Evolutionary conservation across 2,329 filamentous ascomycete genomes (phyloP).

Genomic region (Epichloe brachyelytri): DNA sequence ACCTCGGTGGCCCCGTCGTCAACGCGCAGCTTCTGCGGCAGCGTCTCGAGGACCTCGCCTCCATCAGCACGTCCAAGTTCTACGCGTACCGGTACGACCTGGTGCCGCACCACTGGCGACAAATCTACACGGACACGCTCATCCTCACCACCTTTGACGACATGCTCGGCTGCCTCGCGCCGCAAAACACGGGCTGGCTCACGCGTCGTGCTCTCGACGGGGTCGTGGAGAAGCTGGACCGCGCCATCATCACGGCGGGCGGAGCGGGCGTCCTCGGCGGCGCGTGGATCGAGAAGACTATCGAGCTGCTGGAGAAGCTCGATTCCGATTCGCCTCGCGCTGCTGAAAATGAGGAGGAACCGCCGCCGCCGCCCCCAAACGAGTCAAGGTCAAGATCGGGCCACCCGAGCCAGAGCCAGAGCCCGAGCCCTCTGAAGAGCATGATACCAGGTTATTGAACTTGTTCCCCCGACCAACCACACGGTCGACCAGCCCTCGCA

Average conservation of each 20-base stretch:
- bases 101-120: conserved; percentile 55
- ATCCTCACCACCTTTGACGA: conserved; percentile 45
- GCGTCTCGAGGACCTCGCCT: conserved; percentile 42
- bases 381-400: conserved; percentile 4
- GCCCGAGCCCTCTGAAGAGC: no score
- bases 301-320: conserved; percentile 28
- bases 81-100: conserved; percentile 57
- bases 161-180: conserved; percentile 10
- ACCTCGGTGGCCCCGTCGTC: not conserved
- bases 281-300: conserved; percentile 36
- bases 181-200: not conserved
- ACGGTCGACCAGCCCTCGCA: conserved; percentile 15
- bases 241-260: conserved; percentile 63
- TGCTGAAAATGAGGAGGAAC: not conserved
- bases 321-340: conserved; percentile 8
- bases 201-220: conserved; percentile 29
- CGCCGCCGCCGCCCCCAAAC: conserved; percentile 11
- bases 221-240: conserved; percentile 57
- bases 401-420: not conserved
- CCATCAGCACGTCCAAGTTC: conserved; percentile 50
- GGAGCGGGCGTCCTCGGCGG: conserved; percentile 41
- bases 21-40: conserved; percentile 19
- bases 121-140: conserved; percentile 58
- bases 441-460: no score
- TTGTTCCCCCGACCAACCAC: conserved; percentile 18